A percentile compares a stretch with the other conserved stretches of the same genome.
These are phyloP conservation scores for Cryphonectria nitschkei DNA, from an alignment of 2,329 filamentous ascomycete genomes.

Conservation along the genomic window DNA sequence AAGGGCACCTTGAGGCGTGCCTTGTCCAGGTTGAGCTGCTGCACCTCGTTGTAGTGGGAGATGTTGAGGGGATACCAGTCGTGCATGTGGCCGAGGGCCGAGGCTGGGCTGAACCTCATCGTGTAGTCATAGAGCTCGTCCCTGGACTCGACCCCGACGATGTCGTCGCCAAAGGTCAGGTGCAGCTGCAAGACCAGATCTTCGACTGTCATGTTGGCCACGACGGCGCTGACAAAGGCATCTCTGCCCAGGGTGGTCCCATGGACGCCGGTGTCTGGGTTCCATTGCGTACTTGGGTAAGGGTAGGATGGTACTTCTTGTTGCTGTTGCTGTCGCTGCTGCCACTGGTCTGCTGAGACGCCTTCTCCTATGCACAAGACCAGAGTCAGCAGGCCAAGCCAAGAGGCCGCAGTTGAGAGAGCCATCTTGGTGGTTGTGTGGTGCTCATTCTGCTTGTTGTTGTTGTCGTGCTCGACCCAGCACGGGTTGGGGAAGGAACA, in stretches of 20 bases:
- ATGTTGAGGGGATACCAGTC: conserved; percentile 49
- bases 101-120: conserved; percentile 42
- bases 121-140: conserved; percentile 45
- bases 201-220: conserved; percentile 40
- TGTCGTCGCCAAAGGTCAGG: conserved; percentile 48
- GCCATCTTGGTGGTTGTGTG: background rate
- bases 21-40: conserved; percentile 43
- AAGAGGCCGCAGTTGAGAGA: background rate
- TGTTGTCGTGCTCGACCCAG: background rate
- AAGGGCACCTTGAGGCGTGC: conserved; percentile 45
- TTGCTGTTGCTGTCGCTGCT: background rate
- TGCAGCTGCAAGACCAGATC: conserved; percentile 46
- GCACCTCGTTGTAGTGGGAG: conserved; percentile 46
- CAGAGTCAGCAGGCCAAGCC: conserved; percentile 2
- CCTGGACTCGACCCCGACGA: conserved; percentile 43
- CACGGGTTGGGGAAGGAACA: background rate
- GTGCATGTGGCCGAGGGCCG: conserved; percentile 46
- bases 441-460: background rate
- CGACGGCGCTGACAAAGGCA: conserved; percentile 34
- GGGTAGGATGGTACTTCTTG: conserved; percentile 13
- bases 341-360: background rate
- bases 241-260: conserved; percentile 31
- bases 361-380: background rate
- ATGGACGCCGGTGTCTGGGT: conserved; percentile 10
- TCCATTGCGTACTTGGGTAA: conserved; percentile 22